A percentile compares a stretch with the other conserved stretches of the same genome.
These are phyloP conservation scores for Pichia pseudocactophila DNA, from an alignment of 805 yeast genomes.

Conservation along the genomic window DNA sequence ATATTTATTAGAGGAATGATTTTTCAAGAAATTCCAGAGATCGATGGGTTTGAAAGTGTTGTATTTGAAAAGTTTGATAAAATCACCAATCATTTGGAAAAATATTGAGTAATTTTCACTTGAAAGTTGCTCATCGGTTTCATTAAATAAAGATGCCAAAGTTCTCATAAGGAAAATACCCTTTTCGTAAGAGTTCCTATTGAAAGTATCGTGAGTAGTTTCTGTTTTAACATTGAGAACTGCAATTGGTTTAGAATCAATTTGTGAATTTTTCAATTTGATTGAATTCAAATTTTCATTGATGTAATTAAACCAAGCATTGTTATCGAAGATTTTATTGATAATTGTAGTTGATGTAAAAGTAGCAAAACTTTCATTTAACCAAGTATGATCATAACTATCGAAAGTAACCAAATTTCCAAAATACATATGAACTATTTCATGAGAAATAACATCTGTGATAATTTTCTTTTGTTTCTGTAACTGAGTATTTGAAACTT, in stretches of 20 bases:
- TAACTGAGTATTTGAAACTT: conserved; percentile 15
- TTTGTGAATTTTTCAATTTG: conserved; percentile 24
- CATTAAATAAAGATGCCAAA: conserved; percentile 37
- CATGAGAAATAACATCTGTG: conserved; percentile 58
- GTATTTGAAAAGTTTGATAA: conserved; percentile 28
- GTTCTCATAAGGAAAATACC: conserved; percentile 49
- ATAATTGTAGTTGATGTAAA: conserved; percentile 45
- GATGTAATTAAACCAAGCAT: conserved; percentile 28
- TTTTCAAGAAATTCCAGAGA: conserved; percentile 38
- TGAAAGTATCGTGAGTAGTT: conserved; percentile 39
- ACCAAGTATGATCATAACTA: conserved; percentile 62
- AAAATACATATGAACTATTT: conserved; percentile 72
- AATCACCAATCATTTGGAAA: conserved; percentile 30
- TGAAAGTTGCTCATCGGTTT: conserved; percentile 20
- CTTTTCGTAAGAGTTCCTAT: conserved; percentile 45
- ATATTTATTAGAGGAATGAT: conserved; percentile 19
- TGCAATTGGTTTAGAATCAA: conserved; percentile 34
- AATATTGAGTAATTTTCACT: conserved; percentile 25
- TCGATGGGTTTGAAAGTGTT: conserved; percentile 40
- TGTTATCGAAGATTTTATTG: conserved; percentile 16
- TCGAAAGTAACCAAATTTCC: conserved; percentile 63
- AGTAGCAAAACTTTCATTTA: conserved; percentile 74
- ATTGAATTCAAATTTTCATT: conserved; percentile 20
- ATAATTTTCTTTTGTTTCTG: conserved; percentile 21
- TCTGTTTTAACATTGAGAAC: conserved; percentile 29